phyloP scores from a whole-genome alignment of 805 yeast species.

The Maudiozyma saulgeensis region DNA sequence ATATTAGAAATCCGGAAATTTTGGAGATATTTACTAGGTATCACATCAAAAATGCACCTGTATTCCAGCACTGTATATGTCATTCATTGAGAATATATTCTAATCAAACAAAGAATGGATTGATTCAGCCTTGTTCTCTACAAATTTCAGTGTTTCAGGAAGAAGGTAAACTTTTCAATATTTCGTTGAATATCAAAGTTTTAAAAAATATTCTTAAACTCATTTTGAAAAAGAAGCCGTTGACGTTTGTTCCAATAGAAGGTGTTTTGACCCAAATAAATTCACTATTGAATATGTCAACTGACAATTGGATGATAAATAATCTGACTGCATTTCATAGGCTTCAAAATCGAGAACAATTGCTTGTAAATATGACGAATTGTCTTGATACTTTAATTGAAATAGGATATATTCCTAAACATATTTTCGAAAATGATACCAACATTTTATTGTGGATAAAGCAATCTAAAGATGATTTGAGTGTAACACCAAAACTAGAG shows the following conservation, averaged over 20 bases:
- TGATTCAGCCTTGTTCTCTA: constrained; percentile 6
- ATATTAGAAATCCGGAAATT: constrained; percentile 30
- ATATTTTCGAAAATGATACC: constrained; percentile 7
- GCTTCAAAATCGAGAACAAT: background rate
- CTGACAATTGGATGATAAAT: background rate
- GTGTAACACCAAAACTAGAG: background rate
- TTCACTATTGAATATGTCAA: background rate
- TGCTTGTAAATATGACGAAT: constrained; percentile 7
- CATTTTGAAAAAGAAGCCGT: constrained; percentile 8
- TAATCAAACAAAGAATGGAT: background rate
- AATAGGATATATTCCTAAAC: constrained; percentile 3
- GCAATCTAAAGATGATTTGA: constrained; percentile 4
- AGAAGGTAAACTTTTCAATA: background rate
- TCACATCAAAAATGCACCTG: constrained; percentile 5
- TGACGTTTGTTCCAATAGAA: constrained; percentile 20
- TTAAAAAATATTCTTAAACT: constrained; percentile 14
- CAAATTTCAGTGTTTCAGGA: background rate
- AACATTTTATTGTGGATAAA: constrained; percentile 12
- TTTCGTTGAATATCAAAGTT: constrained; percentile 8
- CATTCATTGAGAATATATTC: constrained; percentile 16
- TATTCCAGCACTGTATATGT: constrained; percentile 9
- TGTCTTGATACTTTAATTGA: constrained; percentile 10
- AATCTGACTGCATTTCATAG: background rate
- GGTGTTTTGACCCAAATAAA: constrained; percentile 6
- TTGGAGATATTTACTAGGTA: constrained; percentile 11